Percentiles rank a stretch among this genome's conserved stretches.
Evolutionary conservation across 129 eudicot genomes (phyloP).

Genomic region (Sambucus nigra): DNA sequence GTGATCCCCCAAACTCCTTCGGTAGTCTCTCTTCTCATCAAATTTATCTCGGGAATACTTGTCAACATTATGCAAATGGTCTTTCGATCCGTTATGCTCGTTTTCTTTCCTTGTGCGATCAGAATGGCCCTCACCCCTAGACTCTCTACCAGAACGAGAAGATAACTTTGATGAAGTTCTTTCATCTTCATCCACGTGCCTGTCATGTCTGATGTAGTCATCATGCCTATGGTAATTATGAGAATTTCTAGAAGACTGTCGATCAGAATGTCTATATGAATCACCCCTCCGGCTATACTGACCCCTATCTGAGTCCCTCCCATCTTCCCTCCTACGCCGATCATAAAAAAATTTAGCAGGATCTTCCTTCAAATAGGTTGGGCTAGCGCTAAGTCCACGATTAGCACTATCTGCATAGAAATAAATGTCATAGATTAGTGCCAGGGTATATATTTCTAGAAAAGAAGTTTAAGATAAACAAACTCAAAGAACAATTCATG

Average conservation of each 20-base stretch:
- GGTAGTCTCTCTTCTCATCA: conserved; percentile 37
- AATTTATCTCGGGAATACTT: conserved; percentile 35
- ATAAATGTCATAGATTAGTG: conserved; percentile 14
- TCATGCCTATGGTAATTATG: conserved; percentile 45
- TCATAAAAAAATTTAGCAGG: conserved; percentile 19
- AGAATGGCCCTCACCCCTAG: conserved; percentile 26
- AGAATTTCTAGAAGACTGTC: conserved; percentile 37
- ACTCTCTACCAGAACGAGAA: conserved; percentile 32
- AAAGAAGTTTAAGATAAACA: not conserved
- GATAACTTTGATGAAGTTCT: conserved; percentile 35
- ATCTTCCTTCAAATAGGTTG: conserved; percentile 27
- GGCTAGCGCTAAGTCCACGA: conserved; percentile 37
- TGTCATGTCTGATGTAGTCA: conserved; percentile 48
- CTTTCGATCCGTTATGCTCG: conserved; percentile 55
- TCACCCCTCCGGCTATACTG: conserved; percentile 34
- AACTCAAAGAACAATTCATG: not conserved
- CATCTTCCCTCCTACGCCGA: conserved; percentile 39
- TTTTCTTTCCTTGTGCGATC: conserved; percentile 46
- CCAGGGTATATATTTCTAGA: conserved; percentile 2
- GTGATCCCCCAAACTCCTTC: conserved; percentile 23
- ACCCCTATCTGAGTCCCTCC: conserved; percentile 39
- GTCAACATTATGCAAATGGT: conserved; percentile 23
- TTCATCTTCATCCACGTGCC: conserved; percentile 50
- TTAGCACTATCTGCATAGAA: conserved; percentile 52
- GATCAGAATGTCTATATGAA: conserved; percentile 40